Base-by-base conservation (phyloP, 805 yeast genomes). In the Metschnikowia cerradonensis region DNA sequence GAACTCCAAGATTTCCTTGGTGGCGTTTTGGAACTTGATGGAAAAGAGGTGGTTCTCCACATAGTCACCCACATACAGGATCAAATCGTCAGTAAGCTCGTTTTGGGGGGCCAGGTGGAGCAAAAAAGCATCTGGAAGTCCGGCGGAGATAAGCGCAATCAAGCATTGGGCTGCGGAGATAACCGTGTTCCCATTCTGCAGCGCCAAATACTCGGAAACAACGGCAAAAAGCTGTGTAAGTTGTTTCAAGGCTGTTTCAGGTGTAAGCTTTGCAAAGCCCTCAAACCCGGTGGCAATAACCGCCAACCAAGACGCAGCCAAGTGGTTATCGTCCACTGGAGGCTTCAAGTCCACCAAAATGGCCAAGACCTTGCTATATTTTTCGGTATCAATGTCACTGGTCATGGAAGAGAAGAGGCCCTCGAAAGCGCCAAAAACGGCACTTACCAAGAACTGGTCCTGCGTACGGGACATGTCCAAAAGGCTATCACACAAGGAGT, bases 271-370 rank as follows among this genome's bases (percentile, higher is more conserved):
- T 26, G 73, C 63, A 58, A 64, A 73, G 45, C 70, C 61, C 60
- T 70, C 75, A 53, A 71, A 79, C 43, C 92, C 96, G 61, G 90
- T 90, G 7, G 97, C 94, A 41, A 92, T 80, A 19, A 91, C 96
- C 1, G 97, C 96, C 39, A 90, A 78, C 99, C 99, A 94, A 11
- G 97, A 81, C 13, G 96, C 96, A 2, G 92, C 90, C 57, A 94
- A 77, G 65, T 90, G 91, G 31, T 85, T 76, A 63, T 94, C 98
- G 59, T 84, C 86, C 20, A 80, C 65, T 1, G 96, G 77, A 4
- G 99, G 99, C 58, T 83, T 84, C 62, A 91, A 75, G 53, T 86
- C 87, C 59, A 88, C 80, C 41, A 94, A 81, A 41, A 88, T 79
- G 58, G 86, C 81, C 52, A 90, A 71, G 10, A 90, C 83, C 49